Evolutionary conservation across 2,329 filamentous ascomycete species (phyloP).

Genomic region (Fusarium keratoplasticum): DNA sequence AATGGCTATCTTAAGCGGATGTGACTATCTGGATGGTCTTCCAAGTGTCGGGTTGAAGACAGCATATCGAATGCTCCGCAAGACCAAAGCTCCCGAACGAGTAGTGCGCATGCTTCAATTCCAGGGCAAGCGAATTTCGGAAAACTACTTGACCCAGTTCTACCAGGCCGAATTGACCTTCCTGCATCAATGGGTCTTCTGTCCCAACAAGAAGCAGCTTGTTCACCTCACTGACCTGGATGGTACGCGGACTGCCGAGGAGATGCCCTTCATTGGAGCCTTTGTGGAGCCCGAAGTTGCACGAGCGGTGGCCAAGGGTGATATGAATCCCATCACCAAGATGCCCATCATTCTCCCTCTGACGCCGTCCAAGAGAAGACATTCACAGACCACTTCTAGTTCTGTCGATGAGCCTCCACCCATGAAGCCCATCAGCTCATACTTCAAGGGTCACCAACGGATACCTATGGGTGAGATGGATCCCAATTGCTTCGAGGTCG

Average conservation of each 20-base stretch:
- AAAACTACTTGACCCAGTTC: constrained; percentile 84
- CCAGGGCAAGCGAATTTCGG: constrained; percentile 86
- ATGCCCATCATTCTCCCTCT: constrained; percentile 61
- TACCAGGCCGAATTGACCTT: constrained; percentile 92
- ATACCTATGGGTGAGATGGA: constrained; percentile 73
- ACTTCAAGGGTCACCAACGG: constrained; percentile 63
- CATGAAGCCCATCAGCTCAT: constrained; percentile 65
- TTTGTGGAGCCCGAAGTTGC: constrained; percentile 77
- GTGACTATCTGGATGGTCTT: constrained; percentile 92
- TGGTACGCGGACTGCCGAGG: constrained; percentile 70
- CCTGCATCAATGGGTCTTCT: constrained; percentile 94
- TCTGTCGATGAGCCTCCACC: constrained; percentile 44
- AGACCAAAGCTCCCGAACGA: constrained; percentile 87
- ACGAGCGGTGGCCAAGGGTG: constrained; percentile 79
- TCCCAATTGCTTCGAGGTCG: constrained; percentile 68
- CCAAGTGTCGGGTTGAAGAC: constrained; percentile 92
- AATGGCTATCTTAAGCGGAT: constrained; percentile 97
- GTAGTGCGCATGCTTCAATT: constrained; percentile 87
- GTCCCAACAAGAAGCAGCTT: constrained; percentile 75
- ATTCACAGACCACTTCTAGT: constrained; percentile 50
- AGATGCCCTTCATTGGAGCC: constrained; percentile 85
- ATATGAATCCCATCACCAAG: constrained; percentile 92
- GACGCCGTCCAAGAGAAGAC: constrained; percentile 57
- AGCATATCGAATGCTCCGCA: constrained; percentile 88
- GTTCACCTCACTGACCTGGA: constrained; percentile 80